Conservation (phyloP, 116 monocot species). For the Zostera marina region DNA sequence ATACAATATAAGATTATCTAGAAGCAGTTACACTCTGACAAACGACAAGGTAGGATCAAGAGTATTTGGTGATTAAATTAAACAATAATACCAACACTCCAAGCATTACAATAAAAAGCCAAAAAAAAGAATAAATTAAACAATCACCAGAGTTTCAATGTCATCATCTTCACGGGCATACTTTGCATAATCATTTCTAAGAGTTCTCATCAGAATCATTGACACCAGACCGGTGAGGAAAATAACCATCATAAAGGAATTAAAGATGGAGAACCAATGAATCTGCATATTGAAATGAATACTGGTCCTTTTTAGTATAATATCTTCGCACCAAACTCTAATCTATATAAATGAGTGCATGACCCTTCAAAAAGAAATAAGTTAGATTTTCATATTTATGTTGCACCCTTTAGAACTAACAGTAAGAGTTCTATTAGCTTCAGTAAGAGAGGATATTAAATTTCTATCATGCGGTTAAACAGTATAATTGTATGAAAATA, state of each 20-base stretch:
- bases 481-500: no score
- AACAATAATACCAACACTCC: not conserved
- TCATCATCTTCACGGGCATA: constrained; percentile 99
- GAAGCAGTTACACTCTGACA: no score
- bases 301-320: not conserved
- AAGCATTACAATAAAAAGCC: not conserved
- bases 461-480: no score
- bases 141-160: constrained; percentile 62
- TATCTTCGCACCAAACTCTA: not conserved
- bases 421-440: no score
- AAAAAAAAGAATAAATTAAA: not conserved
- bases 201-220: constrained; percentile 98
- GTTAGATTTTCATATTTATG: not conserved
- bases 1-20: not conserved
- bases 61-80: not conserved
- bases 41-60: not conserved
- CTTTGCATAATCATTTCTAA: constrained; percentile 99
- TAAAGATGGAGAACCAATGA: constrained; percentile 99
- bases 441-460: no score
- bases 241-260: constrained; percentile 99
- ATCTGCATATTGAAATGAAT: constrained; percentile 38
- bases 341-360: no score
- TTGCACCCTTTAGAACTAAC: no score
- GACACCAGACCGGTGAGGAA: constrained; percentile 97
- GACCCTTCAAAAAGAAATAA: not conserved